Conservation (phyloP, 768 basidiomycete species). For the Hypholoma sublateritium region DNA sequence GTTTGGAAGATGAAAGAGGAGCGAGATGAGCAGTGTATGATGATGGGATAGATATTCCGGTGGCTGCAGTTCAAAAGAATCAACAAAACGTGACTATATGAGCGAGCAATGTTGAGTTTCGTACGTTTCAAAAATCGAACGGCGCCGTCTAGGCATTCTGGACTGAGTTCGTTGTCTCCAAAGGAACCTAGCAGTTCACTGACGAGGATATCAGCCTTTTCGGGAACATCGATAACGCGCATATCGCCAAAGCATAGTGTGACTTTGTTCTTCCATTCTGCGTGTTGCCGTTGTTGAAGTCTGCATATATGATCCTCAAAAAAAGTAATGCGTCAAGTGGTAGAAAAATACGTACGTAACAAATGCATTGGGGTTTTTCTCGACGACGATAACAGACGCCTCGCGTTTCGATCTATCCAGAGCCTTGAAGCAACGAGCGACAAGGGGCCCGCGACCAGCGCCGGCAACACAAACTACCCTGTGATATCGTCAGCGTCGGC, state of each 20-base stretch:
- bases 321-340: constrained; percentile 3
- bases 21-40: constrained; percentile 96
- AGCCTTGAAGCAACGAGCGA: constrained; percentile 80
- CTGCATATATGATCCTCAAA: constrained; percentile 37
- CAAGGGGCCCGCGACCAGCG: constrained; percentile 92
- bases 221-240: constrained; percentile 80
- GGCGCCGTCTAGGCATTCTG: constrained; percentile 96
- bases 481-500: constrained; percentile 4
- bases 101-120: constrained; percentile 21
- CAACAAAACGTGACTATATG: not conserved
- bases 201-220: constrained; percentile 89
- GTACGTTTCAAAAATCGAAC: constrained; percentile 89
- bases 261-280: constrained; percentile 83
- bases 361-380: constrained; percentile 96
- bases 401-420: constrained; percentile 61
- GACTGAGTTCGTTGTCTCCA: constrained; percentile 97
- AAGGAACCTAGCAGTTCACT: constrained; percentile 96
- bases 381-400: constrained; percentile 81
- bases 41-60: constrained; percentile 93
- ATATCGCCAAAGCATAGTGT: constrained; percentile 93
- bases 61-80: constrained; percentile 45
- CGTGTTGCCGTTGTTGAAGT: constrained; percentile 76
- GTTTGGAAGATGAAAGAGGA: constrained; percentile 90
- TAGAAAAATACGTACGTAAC: constrained; percentile 70
- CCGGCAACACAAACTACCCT: constrained; percentile 92